Evolutionary conservation across 768 basidiomycete genomes (phyloP).

Genomic region (Dentipellis fragilis): DNA sequence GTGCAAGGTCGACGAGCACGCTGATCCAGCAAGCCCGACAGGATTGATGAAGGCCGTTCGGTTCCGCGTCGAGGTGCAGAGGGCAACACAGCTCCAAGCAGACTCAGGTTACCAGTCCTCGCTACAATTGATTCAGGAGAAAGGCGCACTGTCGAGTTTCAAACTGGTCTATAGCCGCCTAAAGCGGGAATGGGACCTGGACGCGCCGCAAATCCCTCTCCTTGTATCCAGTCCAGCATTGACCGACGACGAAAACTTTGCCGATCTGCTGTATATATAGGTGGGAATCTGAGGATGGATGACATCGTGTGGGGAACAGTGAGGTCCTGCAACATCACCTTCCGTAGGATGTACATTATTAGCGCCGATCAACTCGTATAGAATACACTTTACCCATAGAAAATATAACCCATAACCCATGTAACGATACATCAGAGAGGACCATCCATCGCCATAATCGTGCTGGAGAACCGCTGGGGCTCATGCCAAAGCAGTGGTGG

Average conservation of each 20-base stretch:
- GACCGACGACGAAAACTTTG: slow-evolving; percentile 21
- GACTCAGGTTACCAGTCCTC: slow-evolving; percentile 43
- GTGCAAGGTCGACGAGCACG: slow-evolving; percentile 64
- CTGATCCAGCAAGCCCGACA: slow-evolving; percentile 43
- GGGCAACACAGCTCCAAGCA: slow-evolving; percentile 28
- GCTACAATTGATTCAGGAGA: slow-evolving; percentile 70
- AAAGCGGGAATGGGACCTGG: slow-evolving; percentile 61
- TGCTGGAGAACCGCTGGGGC: slow-evolving; percentile 26
- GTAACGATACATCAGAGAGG: slow-evolving; percentile 2
- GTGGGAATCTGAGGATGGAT: too few relatives aligned
- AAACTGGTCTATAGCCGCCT: slow-evolving; percentile 62
- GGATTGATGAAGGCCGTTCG: slow-evolving; percentile 56
- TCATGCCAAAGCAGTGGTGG: slow-evolving; percentile 20
- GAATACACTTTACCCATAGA: slow-evolving; percentile 1
- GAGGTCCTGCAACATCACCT: not conserved
- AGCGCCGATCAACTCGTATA: not conserved
- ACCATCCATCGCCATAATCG: slow-evolving; percentile 28
- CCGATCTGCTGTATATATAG: slow-evolving; percentile 25
- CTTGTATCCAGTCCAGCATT: slow-evolving; percentile 20
- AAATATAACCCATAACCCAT: not conserved
- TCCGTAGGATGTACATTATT: slow-evolving; percentile 1
- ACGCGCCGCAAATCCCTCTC: slow-evolving; percentile 21
- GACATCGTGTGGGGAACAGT: not conserved
- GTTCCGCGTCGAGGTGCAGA: slow-evolving; percentile 74
- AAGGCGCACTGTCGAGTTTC: slow-evolving; percentile 78